Percentiles rank a stretch among this genome's conserved stretches.
Conservation (phyloP, 2,329 filamentous ascomycete genomes). For the Fusarium citri region DNA sequence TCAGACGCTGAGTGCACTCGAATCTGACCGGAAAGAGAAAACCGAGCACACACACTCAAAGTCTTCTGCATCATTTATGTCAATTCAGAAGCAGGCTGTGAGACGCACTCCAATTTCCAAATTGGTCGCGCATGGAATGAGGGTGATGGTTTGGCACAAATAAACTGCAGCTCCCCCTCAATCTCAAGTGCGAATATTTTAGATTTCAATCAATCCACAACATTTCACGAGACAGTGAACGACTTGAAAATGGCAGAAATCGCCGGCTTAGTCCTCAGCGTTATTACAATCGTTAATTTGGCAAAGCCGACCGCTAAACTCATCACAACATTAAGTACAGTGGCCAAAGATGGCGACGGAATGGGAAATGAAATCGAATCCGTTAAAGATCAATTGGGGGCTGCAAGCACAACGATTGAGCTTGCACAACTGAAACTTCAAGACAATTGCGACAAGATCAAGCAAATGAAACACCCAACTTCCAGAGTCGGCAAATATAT, state of each 20-base stretch:
- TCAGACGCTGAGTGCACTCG: slow-evolving; percentile 2
- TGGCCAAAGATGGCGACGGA: neutral
- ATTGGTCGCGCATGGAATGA: no score
- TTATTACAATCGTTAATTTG: neutral
- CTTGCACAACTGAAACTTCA: neutral
- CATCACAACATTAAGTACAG: neutral
- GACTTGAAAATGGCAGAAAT: slow-evolving; percentile 1
- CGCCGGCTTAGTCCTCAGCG: neutral
- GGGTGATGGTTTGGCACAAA: neutral
- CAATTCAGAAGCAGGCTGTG: slow-evolving; percentile 2
- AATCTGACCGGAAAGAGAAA: neutral
- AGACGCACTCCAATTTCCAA: rapidly evolving
- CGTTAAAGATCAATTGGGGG: neutral
- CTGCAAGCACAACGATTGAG: neutral
- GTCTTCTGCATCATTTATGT: neutral
- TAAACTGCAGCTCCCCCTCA: neutral
- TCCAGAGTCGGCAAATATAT: neutral
- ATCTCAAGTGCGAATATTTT: neutral
- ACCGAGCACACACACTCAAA: neutral
- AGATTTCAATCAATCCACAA: no score
- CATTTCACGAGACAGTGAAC: neutral
- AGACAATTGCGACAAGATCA: neutral
- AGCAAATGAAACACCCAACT: neutral
- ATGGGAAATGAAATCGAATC: neutral
- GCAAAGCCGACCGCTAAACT: neutral